Evolutionary conservation across 441 rosid genomes (phyloP).

Genomic region (Biscutella laevigata): DNA sequence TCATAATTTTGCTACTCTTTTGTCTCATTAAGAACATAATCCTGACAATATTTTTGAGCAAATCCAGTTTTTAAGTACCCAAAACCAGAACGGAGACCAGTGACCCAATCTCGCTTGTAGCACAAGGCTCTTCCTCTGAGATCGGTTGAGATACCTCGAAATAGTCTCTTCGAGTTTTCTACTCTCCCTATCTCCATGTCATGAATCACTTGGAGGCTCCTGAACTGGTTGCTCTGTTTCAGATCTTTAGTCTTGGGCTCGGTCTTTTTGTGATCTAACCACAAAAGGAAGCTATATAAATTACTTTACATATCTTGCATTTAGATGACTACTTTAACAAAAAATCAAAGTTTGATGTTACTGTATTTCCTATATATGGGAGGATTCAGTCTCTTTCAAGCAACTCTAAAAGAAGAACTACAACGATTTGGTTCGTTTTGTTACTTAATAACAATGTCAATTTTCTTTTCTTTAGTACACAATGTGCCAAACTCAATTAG

Average conservation of each 20-base stretch:
- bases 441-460: constrained; percentile 5
- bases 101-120: constrained; percentile 66
- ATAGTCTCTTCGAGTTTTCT: constrained; percentile 36
- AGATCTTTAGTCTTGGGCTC: not conserved
- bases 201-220: not conserved
- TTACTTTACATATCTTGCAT: constrained; percentile 2
- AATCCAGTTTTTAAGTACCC: constrained; percentile 43
- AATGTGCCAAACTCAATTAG: constrained; percentile 15
- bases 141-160: constrained; percentile 52
- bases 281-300: constrained; percentile 11
- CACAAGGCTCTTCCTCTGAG: constrained; percentile 52
- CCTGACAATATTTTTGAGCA: too few relatives aligned
- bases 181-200: constrained; percentile 26
- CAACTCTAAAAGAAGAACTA: constrained; percentile 3
- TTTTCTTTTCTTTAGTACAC: constrained; percentile 5
- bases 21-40: not conserved
- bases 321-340: not conserved
- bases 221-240: not conserved
- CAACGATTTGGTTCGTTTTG: not conserved
- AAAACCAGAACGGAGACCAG: constrained; percentile 43
- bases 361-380: not conserved
- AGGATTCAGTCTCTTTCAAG: constrained; percentile 5
- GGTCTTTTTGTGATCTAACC: not conserved
- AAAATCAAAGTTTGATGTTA: not conserved
- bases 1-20: not conserved